phyloP scores from a whole-genome alignment of 1,284 basidiomycete genomes.

The Agroathelia rolfsii region DNA sequence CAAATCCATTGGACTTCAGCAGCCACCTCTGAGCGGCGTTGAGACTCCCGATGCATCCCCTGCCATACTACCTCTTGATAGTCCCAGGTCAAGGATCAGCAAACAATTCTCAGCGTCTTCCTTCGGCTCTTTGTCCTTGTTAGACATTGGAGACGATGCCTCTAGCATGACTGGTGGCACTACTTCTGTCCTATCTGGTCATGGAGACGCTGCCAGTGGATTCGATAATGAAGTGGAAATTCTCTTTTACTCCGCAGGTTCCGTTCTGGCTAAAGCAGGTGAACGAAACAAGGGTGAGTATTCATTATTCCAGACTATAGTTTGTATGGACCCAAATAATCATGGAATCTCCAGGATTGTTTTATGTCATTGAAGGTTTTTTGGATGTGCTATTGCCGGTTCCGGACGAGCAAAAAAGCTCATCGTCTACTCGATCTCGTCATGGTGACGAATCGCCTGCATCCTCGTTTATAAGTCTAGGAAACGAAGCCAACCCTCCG shows the following conservation, averaged over 20 bases:
- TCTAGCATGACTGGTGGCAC: constrained; percentile 59
- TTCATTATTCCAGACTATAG: constrained; percentile 1
- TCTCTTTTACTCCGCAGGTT: constrained; percentile 83
- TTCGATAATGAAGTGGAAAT: constrained; percentile 96
- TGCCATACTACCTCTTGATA: constrained; percentile 43
- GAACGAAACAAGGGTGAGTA: constrained; percentile 73
- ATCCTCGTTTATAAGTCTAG: no score
- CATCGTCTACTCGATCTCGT: constrained; percentile 17
- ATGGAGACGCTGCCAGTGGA: constrained; percentile 60
- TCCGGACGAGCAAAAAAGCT: constrained; percentile 25
- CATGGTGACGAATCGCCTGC: no score
- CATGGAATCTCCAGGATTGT: constrained; percentile 54
- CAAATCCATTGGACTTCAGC: constrained; percentile 92
- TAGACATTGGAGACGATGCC: constrained; percentile 64
- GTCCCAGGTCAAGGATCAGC: no score
- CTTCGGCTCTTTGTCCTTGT: constrained; percentile 76
- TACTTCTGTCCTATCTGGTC: constrained; percentile 40
- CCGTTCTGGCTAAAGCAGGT: constrained; percentile 80
- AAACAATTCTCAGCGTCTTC: no score
- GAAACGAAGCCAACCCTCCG: constrained; percentile 13
- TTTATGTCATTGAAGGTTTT: constrained; percentile 97
- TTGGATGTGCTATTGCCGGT: constrained; percentile 80
- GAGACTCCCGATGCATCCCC: constrained; percentile 62
- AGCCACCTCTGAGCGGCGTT: constrained; percentile 61
- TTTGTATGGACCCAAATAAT: constrained; percentile 6